Conservation (phyloP, 352 stramenopile genomes). For the Phytophthora foliorum region DNA sequence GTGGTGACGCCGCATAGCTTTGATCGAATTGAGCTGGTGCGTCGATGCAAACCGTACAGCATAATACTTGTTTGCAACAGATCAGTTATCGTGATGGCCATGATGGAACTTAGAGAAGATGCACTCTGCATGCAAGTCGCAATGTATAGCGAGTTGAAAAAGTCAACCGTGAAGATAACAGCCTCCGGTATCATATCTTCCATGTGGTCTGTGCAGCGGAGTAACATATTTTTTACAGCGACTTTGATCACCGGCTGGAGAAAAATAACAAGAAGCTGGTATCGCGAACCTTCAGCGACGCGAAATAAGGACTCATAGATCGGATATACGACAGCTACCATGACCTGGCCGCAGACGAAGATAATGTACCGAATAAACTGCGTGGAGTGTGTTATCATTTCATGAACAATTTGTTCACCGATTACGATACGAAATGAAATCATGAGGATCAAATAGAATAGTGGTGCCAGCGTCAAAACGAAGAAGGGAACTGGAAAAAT, state of each 20-base stretch:
- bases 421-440: slow-evolving; percentile 1
- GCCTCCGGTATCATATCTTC: slow-evolving; percentile 23
- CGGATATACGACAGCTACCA: slow-evolving; percentile 15
- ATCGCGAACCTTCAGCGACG: not conserved
- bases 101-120: not conserved
- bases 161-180: slow-evolving; percentile 30
- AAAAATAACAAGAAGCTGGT: slow-evolving; percentile 12
- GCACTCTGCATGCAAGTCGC: slow-evolving; percentile 23
- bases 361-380: not conserved
- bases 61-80: slow-evolving; percentile 4
- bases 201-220: slow-evolving; percentile 6
- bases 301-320: slow-evolving; percentile 15
- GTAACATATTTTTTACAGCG: slow-evolving; percentile 21
- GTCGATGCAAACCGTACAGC: slow-evolving; percentile 19
- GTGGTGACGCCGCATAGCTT: not conserved
- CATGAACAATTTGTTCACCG: not conserved
- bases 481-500: slow-evolving; percentile 23
- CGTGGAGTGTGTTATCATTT: not conserved
- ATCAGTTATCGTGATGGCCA: slow-evolving; percentile 25
- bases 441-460: not conserved
- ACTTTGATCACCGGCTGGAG: slow-evolving; percentile 36
- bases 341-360: slow-evolving; percentile 5
- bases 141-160: slow-evolving; percentile 24
- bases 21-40: not conserved
- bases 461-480: not conserved